Conservation (phyloP, 140 eudicot genomes). For the Erigeron philadelphicus region DNA sequence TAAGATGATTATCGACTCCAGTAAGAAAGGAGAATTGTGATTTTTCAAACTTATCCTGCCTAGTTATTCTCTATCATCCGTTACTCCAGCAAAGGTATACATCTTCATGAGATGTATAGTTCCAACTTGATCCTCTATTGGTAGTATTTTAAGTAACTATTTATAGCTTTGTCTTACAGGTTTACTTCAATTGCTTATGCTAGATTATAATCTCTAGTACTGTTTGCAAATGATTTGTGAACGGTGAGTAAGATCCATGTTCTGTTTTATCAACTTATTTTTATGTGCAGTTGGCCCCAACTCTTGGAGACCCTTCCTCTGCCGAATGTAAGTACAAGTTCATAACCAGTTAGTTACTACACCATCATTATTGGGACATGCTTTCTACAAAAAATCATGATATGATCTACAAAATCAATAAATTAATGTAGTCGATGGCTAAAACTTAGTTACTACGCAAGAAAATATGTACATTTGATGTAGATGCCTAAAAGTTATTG, state of each 20-base stretch:
- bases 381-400: neutral
- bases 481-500: no score
- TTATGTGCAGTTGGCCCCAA: constrained; percentile 67
- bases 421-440: no score
- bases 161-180: constrained; percentile 6
- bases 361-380: neutral
- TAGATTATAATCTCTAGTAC: constrained; percentile 1
- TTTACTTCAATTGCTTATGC: constrained; percentile 13
- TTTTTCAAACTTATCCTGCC: no score
- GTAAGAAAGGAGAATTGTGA: no score
- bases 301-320: constrained; percentile 78
- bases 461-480: no score
- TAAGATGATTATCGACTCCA: no score
- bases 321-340: constrained; percentile 60
- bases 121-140: neutral
- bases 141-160: constrained; percentile 11
- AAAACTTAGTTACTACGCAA: no score
- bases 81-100: no score
- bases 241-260: constrained; percentile 1
- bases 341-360: neutral
- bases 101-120: no score
- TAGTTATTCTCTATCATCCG: no score
- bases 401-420: neutral
- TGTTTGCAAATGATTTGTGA: constrained; percentile 5
- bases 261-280: constrained; percentile 12